Base-by-base conservation (phyloP, 306 rosid genomes). In the Medicago arabica region DNA sequence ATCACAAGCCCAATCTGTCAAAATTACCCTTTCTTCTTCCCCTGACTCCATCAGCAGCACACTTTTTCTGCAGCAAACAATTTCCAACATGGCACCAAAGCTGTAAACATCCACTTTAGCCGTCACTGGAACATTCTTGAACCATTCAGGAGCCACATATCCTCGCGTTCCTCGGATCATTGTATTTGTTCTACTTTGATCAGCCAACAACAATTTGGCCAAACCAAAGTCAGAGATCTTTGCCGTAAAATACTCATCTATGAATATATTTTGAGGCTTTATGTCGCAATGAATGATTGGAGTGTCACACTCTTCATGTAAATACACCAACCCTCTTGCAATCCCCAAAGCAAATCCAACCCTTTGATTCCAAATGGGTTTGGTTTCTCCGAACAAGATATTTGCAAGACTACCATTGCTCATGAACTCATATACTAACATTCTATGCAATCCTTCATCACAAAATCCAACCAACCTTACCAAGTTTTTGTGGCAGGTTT, bases 81-180 rank as follows among this genome's bases (percentile, higher is more conserved):
- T 86, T 58, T 86, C 89, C 34, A 85, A 60, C 83, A 86, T 68
- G 5, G 62, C 76, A 1, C 86, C 89, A 49, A 73, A 86, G 40
- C 86, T 86, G 21, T 83, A 86, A 47, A 80, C 85, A 74, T 86
- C 89, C 17, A 86, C 89, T 53, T 86, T 83, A 57, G 69, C 74
- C 0, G 81, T 86, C 64, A 83, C 83, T 0, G 81, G 77, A 31
- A 86, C 76, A 77, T 76, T 86, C 71, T 78, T 86, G 70, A 86
- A 86, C 89, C 89, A 86, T 44, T 83, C 86, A 13, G 81, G 89
- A 64, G 89, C 85, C 15, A 86, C 89, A 39, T 86, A 82, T 41
- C 86, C 89, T 19, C 69, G 34, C 0, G 86, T 86, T 76, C 89
- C 89, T 43, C 89, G 78, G 4, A 85, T 76, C 85, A 82, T 77